Base-by-base conservation (phyloP, 1,284 basidiomycete species). In the Marasmius sp. region DNA sequence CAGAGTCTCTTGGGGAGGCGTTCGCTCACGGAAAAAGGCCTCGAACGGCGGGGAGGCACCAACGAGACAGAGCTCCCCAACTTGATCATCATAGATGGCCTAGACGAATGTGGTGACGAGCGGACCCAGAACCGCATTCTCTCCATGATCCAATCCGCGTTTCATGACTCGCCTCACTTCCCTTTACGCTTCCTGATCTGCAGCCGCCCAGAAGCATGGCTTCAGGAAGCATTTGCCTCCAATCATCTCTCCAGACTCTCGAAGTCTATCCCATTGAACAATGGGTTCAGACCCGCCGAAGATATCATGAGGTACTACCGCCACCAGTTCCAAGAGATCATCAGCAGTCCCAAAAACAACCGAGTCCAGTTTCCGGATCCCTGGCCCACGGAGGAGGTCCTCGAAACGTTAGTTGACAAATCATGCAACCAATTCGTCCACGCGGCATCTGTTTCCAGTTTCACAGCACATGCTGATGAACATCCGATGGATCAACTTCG, bases 391-490 rank as follows among this genome's bases (percentile, higher is more conserved):
- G 22, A n/a, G 7, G 36, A 41, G 16, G 20, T 49, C 6, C 27
- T 65, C 10, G 48, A 57, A 14, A 41, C 45, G n/a, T 41, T 65
- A 6, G 58, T 60, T n/a, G 14, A 49, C 7, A 57, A 49, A 48
- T 39, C 64, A 34, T 59, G 58, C n/a, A 58, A 58, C 0, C 52
- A 60, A 33, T 65, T 65, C 47, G 62, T 65, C 34, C 62, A 57
- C 37, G 57, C 61, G 33, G 55, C 61, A n/a, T 62, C 64, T 12
- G 58, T 59, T 12, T 27, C 60, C 10, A 62, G 60, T 27, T 65
- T 57, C n/a, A 50, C 62, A 38, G 49, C 38, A 14, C 41, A 59
- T 9, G 52, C 49, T 37, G 7, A 41, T 34, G 11, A 22, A 12
- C 22, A 53, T 39, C 63, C 63, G 5, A 18, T 45, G 7, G 56